A percentile compares a stretch with the other conserved stretches of the same genome.
Conservation (phyloP, 2,329 filamentous ascomycete genomes). For the Fonsecaea erecta region DNA sequence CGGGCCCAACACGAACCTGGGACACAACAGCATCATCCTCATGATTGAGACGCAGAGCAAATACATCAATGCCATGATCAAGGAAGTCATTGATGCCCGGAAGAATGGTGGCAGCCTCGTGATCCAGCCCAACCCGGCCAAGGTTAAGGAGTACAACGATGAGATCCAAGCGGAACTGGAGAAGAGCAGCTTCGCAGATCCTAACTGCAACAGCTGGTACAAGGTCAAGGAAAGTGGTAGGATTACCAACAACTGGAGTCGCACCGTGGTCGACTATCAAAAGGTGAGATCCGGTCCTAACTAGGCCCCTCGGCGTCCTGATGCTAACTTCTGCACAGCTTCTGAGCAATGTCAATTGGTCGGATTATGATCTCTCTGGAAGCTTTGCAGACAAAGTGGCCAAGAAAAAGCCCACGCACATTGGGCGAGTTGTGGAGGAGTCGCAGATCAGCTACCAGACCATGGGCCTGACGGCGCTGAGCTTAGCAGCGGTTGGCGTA, state of each 20-base stretch:
- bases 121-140: slow-evolving; percentile 49
- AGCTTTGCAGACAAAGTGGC: slow-evolving; percentile 31
- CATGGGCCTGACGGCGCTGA: slow-evolving; percentile 71
- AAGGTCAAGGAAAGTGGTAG: slow-evolving; percentile 57
- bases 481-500: slow-evolving; percentile 67
- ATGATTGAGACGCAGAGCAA: slow-evolving; percentile 65
- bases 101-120: slow-evolving; percentile 47
- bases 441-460: slow-evolving; percentile 41
- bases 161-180: slow-evolving; percentile 42
- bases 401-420: slow-evolving; percentile 24
- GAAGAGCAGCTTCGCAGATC: slow-evolving; percentile 58
- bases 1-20: slow-evolving; percentile 62
- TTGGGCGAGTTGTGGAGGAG: slow-evolving; percentile 46
- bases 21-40: slow-evolving; percentile 63
- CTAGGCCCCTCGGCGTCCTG: not conserved
- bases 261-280: slow-evolving; percentile 62
- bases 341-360: slow-evolving; percentile 40
- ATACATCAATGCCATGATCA: slow-evolving; percentile 59
- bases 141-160: slow-evolving; percentile 33
- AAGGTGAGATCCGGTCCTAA: slow-evolving; percentile 37
- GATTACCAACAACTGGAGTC: slow-evolving; percentile 63
- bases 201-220: slow-evolving; percentile 61
- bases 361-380: slow-evolving; percentile 39
- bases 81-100: slow-evolving; percentile 54
- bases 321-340: slow-evolving; percentile 31